These are phyloP conservation scores for Acer campestre DNA, from an alignment of 345 rosid species.

Conservation along the genomic window DNA sequence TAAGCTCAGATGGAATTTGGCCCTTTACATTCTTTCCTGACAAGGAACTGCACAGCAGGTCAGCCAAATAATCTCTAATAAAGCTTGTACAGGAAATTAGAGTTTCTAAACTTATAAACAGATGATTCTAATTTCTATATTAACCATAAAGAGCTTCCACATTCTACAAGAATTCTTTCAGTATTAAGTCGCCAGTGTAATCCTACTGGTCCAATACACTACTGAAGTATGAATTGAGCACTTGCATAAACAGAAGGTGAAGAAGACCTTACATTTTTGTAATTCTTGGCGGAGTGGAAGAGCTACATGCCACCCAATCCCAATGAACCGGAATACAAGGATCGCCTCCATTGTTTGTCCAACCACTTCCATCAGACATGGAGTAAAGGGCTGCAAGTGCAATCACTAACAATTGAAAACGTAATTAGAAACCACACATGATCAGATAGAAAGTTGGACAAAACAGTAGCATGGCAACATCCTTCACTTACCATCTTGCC, in stretches of 20 bases:
- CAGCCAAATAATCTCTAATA: conserved; percentile 11
- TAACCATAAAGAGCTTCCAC: too few species aligned
- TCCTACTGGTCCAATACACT: background rate
- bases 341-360: conserved; percentile 80
- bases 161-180: too few species aligned
- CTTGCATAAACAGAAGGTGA: too few species aligned
- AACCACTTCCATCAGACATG: conserved; percentile 51
- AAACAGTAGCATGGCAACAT: background rate
- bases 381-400: conserved; percentile 58
- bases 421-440: conserved; percentile 9
- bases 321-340: conserved; percentile 86
- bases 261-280: conserved; percentile 71
- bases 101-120: background rate
- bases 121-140: background rate
- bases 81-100: background rate
- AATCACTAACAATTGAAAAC: conserved; percentile 48
- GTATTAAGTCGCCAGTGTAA: too few species aligned
- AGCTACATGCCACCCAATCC: conserved; percentile 84
- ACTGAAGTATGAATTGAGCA: conserved; percentile 2
- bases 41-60: conserved; percentile 53
- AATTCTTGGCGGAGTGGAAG: conserved; percentile 73
- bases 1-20: conserved; percentile 62
- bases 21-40: conserved; percentile 72
- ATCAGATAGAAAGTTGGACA: background rate
- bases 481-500: conserved; percentile 61